Evolutionary conservation across 2,329 filamentous ascomycete genomes (phyloP).

Genomic region (Metarhizium guizhouense): DNA sequence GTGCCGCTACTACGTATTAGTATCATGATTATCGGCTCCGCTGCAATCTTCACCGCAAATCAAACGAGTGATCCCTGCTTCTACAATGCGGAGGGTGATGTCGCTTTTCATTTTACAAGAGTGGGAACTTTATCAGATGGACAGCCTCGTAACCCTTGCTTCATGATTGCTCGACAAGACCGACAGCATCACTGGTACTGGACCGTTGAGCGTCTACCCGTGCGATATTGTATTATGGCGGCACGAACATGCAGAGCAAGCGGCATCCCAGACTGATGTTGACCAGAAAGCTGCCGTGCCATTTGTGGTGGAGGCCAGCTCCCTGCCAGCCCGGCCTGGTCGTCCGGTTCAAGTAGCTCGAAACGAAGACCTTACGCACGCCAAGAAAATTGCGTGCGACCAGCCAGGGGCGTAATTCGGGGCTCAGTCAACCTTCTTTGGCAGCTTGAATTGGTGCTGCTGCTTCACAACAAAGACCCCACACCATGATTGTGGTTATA

Average conservation of each 20-base stretch:
- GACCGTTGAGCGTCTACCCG: neutral
- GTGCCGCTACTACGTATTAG: too few species aligned
- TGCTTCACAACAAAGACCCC: too few species aligned
- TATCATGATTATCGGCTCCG: too few species aligned
- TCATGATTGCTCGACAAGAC: neutral
- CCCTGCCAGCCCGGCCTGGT: neutral
- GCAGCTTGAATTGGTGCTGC: neutral
- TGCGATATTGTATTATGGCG: neutral
- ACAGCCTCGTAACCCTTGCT: neutral
- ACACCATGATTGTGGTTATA: too few species aligned
- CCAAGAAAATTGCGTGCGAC: conserved; percentile 1
- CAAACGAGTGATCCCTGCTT: neutral
- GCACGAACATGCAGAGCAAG: neutral
- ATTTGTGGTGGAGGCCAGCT: neutral
- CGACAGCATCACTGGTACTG: neutral
- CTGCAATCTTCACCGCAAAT: too few species aligned
- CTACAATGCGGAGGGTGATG: neutral
- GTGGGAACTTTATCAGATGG: neutral
- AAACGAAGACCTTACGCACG: neutral
- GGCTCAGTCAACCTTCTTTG: neutral
- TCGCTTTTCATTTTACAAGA: neutral
- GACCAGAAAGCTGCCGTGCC: neutral
- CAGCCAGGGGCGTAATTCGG: neutral
- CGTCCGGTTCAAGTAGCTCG: neutral
- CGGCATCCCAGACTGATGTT: neutral